Evolutionary conservation across 2,329 filamentous ascomycete species (phyloP), one percentile per base, ranked within the genome.

Genomic region (Macrophomina tecta): DNA sequence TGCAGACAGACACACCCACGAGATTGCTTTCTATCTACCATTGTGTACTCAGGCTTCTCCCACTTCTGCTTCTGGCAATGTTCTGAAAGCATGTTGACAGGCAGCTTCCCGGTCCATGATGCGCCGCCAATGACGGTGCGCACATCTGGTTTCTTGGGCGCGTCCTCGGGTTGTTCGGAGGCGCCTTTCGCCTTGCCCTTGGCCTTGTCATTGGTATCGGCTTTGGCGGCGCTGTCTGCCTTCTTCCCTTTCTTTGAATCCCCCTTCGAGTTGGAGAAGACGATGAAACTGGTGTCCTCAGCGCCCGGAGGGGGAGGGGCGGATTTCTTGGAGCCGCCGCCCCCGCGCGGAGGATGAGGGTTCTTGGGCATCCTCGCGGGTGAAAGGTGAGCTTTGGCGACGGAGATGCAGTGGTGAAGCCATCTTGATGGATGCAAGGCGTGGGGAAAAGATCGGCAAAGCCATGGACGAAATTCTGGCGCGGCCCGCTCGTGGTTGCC

Each of bases 91-190:
- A 98, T 85, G 76, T 97, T 97, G 70, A 97, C 91, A 1, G 95
- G 95, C 38, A 99, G 83, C 78, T 99, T 99, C 48, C 95, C 95
- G 0, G 95, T 99, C 95, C 95, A 99, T 72, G 93, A 97, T 67
- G 93, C 89, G 58, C 95, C 95, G 49, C 93, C 95, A 74, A 99
- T 97, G 70, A 99, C 83, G 72, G 96, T 92, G 78, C 86, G 82
- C 28, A 85, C 86, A 58, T 87, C 84, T 48, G 87, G 86, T 72
- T 86, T 87, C 76, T 87, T 88, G n/a, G 82, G 82, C 6, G 76
- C 79, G 58, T 81, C 78, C 61, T 77, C 77, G 34, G 73, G 61
- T 40, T 70, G 70, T 18, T 69, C 72, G 45, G 71, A 67, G 32
- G 69, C 38, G 7, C 67, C 72, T 72, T 75, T 79, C 52, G 72